Conservation (phyloP, 768 basidiomycete species). For the Trametes maxima region DNA sequence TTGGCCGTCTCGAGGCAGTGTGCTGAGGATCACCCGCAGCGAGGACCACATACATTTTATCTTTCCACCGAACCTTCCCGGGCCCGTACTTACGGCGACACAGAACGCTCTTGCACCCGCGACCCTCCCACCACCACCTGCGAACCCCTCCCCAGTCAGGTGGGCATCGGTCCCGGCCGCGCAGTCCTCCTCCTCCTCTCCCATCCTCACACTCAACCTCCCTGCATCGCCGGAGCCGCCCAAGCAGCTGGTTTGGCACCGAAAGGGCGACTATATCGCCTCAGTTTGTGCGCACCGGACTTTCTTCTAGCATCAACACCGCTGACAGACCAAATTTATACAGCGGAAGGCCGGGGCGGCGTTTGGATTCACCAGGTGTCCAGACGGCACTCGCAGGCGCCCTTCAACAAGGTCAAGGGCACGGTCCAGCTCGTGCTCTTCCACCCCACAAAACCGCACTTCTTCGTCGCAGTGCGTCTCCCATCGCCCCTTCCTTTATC, state of each 20-base stretch:
- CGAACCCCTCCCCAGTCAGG: conserved; percentile 65
- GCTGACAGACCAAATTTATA: background rate
- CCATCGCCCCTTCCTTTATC: conserved; percentile 9
- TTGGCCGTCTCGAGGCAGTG: background rate
- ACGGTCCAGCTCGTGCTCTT: conserved; percentile 88
- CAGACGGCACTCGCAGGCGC: conserved; percentile 93
- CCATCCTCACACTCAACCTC: conserved; percentile 63
- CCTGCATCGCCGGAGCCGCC: conserved; percentile 69
- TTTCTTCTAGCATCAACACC: no score
- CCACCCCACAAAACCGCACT: conserved; percentile 92
- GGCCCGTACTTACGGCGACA: conserved; percentile 57
- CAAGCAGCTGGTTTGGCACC: conserved; percentile 89
- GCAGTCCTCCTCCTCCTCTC: conserved; percentile 51
- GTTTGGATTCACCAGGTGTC: conserved; percentile 97
- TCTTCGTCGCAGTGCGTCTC: conserved; percentile 90
- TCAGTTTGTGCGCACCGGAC: conserved; percentile 79
- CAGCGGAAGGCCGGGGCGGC: conserved; percentile 75
- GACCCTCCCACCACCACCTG: conserved; percentile 58
- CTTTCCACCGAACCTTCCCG: conserved; percentile 76
- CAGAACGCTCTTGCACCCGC: conserved; percentile 63
- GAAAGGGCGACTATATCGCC: conserved; percentile 92
- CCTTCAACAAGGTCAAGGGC: conserved; percentile 95
- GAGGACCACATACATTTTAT: conserved; percentile 81
- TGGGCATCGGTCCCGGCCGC: conserved; percentile 58
- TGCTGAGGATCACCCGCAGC: conserved; percentile 41